A percentile compares a stretch with the other conserved stretches of the same genome.
Conservation (phyloP, 2,329 filamentous ascomycete genomes). For the Colletotrichum agaves region DNA sequence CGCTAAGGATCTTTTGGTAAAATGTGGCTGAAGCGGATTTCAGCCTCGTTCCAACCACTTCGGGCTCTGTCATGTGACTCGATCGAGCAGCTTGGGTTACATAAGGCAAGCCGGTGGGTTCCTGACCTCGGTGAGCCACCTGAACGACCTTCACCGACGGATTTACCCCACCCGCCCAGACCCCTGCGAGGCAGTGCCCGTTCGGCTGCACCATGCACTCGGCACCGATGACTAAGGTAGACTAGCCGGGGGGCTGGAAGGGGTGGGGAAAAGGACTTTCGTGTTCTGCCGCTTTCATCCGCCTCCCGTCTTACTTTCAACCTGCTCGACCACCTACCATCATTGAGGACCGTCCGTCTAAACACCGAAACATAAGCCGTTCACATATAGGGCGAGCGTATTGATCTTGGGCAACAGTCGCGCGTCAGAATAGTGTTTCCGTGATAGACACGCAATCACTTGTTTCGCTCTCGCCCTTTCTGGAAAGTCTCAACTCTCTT, state of each 20-base stretch:
- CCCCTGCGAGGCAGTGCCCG: background rate
- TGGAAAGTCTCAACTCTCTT: conserved; percentile 34
- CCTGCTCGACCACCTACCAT: background rate
- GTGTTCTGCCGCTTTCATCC: background rate
- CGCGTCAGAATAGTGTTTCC: conserved; percentile 33
- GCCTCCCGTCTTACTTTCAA: conserved; percentile 2
- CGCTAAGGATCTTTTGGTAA: conserved; percentile 12
- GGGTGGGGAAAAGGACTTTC: too few relatives aligned
- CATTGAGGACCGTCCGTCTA: conserved; percentile 8
- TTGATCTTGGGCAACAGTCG: conserved; percentile 19
- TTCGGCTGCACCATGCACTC: background rate
- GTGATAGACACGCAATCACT: conserved; percentile 34
- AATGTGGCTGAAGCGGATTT: conserved; percentile 24
- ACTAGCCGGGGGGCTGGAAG: too few relatives aligned
- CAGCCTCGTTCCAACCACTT: conserved; percentile 22
- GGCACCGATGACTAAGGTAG: conserved; percentile 1
- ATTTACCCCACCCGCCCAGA: background rate
- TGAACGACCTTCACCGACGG: conserved; percentile 2
- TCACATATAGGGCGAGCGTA: conserved; percentile 30
- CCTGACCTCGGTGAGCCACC: background rate
- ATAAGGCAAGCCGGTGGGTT: background rate
- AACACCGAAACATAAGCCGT: conserved; percentile 27
- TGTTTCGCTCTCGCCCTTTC: conserved; percentile 37
- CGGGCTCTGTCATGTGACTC: conserved; percentile 24
- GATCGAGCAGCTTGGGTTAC: background rate